Base-by-base conservation (phyloP, 192 early-diverging fungal species). In the Coemansia sp. region DNA sequence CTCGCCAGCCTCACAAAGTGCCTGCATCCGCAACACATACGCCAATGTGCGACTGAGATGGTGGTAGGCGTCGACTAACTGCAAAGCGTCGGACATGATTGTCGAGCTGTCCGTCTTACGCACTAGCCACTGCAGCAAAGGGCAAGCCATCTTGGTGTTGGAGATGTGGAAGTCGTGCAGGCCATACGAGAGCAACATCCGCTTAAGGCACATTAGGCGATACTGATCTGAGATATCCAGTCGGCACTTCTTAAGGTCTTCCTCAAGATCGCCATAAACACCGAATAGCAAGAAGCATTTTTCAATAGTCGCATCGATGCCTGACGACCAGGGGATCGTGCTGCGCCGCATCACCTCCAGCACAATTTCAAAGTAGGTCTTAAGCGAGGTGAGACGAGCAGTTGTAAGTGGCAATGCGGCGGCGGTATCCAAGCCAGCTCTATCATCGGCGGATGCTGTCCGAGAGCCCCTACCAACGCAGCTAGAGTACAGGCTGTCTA, bases 331-430 rank as follows among this genome's bases (percentile, higher is more conserved):
- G 5, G 89, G 89, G 31, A 92, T 79, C 1, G 78, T 76, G 24
- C 85, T 86, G 40, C 85, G 74, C 53, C 86, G 76, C 85, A 90
- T 88, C 10, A 86, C 60, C 35, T 89, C 89, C 28, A 91, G 64
- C n/a, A 84, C 55, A 10, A 89, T 34, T 36, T 63, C 75, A 20
- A 56, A 62, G 51, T 63, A 63, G n/a, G 75, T 71, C 18, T 39
- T 53, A 24, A 71, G 63, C 37, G 59, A 39, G 36, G 51, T 33
- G 2, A 59, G 33, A 18, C 72, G 66, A 36, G 62, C 57, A 3
- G 62, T 53, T 9, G 72, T 69, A 28, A 69, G 62, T 8, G 66
- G 67, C 53, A 65, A 65, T 42, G 18, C 33, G 9, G 23, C 23
- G 13, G 63, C 36, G 16, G 14, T 23, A 10, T 37, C 67, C 51